A percentile compares a stretch with the other conserved stretches of the same genome.
Evolutionary conservation across 179 eudicot species (phyloP).

Genomic region (Camellia oleifera): DNA sequence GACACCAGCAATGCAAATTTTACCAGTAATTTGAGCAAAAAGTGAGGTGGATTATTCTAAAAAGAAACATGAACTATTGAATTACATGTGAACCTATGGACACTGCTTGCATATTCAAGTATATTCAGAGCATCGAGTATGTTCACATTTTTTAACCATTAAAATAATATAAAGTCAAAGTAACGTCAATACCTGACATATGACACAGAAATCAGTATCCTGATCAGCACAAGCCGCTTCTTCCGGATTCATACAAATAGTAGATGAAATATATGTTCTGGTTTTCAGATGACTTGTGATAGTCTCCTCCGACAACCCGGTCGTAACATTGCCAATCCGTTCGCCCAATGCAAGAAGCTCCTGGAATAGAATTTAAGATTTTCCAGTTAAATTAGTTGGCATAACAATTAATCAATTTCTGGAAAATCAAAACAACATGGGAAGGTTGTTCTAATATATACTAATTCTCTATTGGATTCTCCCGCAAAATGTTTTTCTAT

Average conservation of each 20-base stretch:
- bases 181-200: slow-evolving; percentile 67
- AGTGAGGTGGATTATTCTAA: background rate
- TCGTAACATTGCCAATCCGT: slow-evolving; percentile 71
- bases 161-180: background rate
- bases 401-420: background rate
- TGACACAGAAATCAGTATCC: slow-evolving; percentile 65
- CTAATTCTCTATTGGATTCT: background rate
- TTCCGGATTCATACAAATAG: slow-evolving; percentile 41
- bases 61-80: background rate
- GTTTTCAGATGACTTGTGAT: slow-evolving; percentile 54
- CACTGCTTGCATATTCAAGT: background rate
- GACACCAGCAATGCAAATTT: background rate
- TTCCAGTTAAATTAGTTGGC: background rate
- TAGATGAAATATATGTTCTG: slow-evolving; percentile 35
- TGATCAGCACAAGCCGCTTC: slow-evolving; percentile 43
- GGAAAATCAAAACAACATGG: background rate
- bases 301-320: slow-evolving; percentile 74
- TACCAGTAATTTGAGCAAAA: background rate
- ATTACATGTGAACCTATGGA: background rate
- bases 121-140: background rate
- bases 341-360: slow-evolving; percentile 97
- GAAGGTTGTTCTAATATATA: background rate
- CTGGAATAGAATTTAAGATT: slow-evolving; percentile 34
- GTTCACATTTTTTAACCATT: background rate
- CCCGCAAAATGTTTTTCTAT: background rate